Conservation (phyloP, 2,329 filamentous ascomycete genomes). For the Apiospora marii region DNA sequence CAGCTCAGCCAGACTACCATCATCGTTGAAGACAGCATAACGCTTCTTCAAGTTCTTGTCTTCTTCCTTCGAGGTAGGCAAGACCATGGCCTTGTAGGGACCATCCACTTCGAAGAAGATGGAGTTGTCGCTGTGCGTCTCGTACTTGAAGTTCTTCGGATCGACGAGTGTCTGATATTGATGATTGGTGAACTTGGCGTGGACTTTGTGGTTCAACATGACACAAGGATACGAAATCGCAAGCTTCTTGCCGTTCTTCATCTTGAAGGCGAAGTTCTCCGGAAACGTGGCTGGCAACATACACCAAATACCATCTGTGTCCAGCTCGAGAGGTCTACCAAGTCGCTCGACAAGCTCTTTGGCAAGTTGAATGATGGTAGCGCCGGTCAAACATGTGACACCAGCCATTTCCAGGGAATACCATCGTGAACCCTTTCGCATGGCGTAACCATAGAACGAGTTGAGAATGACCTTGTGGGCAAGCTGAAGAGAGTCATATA, state of each 20-base stretch:
- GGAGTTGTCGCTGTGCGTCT: conserved; percentile 97
- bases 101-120: conserved; percentile 99
- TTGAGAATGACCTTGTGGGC: conserved; percentile 99
- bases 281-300: conserved; percentile 97
- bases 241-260: conserved; percentile 96
- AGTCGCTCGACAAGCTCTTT: conserved; percentile 92
- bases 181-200: conserved; percentile 93
- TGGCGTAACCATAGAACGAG: conserved; percentile 99
- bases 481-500: conserved; percentile 94
- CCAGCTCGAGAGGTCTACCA: conserved; percentile 89
- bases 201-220: conserved; percentile 98
- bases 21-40: conserved; percentile 98
- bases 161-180: conserved; percentile 94
- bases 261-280: conserved; percentile 92
- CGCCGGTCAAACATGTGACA: conserved; percentile 95
- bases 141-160: conserved; percentile 82
- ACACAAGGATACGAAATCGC: conserved; percentile 98
- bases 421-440: conserved; percentile 98
- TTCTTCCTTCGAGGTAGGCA: conserved; percentile 97
- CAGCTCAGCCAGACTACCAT: conserved; percentile 91
- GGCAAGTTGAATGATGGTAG: conserved; percentile 96
- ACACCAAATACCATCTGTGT: conserved; percentile 99
- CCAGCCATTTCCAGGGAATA: conserved; percentile 99
- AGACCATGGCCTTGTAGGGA: conserved; percentile 95
- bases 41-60: conserved; percentile 99